Percentiles rank a stretch among this genome's conserved stretches.
Conservation (phyloP, 257 asterid species). For the Solanum chaucha region DNA sequence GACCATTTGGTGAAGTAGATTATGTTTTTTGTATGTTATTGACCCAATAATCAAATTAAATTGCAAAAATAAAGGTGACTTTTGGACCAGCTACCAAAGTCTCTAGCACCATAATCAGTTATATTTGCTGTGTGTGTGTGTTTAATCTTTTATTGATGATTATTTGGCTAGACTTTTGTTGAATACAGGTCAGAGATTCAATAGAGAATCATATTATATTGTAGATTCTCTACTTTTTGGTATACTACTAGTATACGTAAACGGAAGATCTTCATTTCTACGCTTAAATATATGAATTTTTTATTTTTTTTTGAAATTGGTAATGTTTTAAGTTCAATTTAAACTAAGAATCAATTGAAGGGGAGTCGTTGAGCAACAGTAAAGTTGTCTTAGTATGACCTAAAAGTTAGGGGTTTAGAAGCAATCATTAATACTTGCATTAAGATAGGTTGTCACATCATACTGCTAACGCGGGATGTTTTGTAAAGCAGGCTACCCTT, state of each 20-base stretch:
- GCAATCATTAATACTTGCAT: not conserved
- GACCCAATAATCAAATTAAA: not conserved
- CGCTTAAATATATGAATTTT: no score
- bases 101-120: not conserved
- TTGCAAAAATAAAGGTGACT: not conserved
- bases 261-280: no score
- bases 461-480: not conserved
- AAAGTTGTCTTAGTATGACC: not conserved
- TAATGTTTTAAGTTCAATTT: not conserved
- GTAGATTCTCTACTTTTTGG: not conserved
- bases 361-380: no score
- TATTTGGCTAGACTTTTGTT: not conserved
- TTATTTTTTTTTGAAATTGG: not conserved
- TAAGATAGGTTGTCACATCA: not conserved
- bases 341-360: not conserved
- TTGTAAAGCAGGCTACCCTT: not conserved
- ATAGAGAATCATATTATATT: not conserved
- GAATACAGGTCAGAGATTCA: not conserved
- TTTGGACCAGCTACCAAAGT: not conserved
- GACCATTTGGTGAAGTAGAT: slow-evolving; percentile 17
- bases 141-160: not conserved
- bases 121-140: not conserved
- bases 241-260: not conserved
- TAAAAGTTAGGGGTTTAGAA: not conserved
- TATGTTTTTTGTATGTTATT: not conserved